Base-by-base conservation (phyloP, 2,329 filamentous ascomycete species). In the Neospermospora avenae region DNA sequence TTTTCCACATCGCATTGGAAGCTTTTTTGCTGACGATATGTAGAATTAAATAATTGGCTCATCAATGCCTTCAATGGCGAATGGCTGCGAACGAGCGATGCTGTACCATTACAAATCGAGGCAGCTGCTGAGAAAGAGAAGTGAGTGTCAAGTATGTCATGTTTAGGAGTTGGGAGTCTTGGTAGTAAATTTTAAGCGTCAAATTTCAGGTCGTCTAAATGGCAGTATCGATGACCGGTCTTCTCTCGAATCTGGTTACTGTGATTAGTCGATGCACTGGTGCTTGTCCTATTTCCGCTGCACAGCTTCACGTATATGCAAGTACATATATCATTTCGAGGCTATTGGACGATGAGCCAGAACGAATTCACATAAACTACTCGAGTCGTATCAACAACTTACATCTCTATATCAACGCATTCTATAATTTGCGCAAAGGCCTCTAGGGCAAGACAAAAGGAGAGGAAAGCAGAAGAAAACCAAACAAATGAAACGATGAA, bases 31-130 rank as follows among this genome's bases (percentile, higher is more conserved):
- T 80, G 65, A 78, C 71, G 25, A n/a, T 2, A 22, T 28, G 28
- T 63, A 92, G 89, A 91, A 76, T 75, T 96, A 34, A 86, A 81
- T 60, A 93, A 90, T 73, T 99, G 93, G 93, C 85, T 99, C 57
- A 84, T 97, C 72, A 98, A 97, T 73, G 95, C 95, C 1, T 99
- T 99, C 74, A 98, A 98, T 68, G 95, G 95, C 55, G 92, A 97
- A 74, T 98, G 93, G 91, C 78, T 93, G 53, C 78, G 68, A 34
- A 73, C 71, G 20, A 60, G 66, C n/a, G 67, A 73, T 52, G 69
- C 71, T 20, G 65, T 68, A 13, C 72, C 72, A 25, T 44, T 72
- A 18, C 58, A 72, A 45, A 59, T 72, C 31, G 70, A 72, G 44
- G 41, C 65, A 22, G 54, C 60, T 8, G 55, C 64, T 5, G 59